phyloP scores from a whole-genome alignment of 805 yeast species.

The Tanozyma kutaoensis region DNA sequence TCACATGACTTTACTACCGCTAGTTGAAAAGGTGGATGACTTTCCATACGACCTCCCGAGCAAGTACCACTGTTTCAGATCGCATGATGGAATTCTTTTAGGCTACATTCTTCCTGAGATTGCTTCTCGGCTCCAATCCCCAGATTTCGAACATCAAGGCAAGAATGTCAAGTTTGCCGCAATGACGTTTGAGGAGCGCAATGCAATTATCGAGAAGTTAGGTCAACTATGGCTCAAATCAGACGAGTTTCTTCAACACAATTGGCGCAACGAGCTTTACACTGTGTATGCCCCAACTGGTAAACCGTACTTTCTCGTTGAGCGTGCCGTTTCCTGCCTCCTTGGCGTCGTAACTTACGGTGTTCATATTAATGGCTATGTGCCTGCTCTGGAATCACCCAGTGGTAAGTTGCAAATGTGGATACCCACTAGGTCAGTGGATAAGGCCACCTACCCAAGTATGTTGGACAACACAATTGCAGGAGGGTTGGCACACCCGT shows the following conservation, averaged over 20 bases:
- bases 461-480: constrained; percentile 91
- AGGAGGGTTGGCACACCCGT: constrained; percentile 84
- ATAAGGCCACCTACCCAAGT: constrained; percentile 82
- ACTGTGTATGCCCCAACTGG: constrained; percentile 46
- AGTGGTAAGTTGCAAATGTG: constrained; percentile 44
- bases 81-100: constrained; percentile 16
- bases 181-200: no score
- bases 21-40: constrained; percentile 17
- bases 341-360: constrained; percentile 88
- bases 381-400: constrained; percentile 26
- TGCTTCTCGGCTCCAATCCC: no score
- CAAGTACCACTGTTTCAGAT: constrained; percentile 10
- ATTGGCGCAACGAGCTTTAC: constrained; percentile 85
- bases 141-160: no score
- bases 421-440: constrained; percentile 71
- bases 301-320: constrained; percentile 53
- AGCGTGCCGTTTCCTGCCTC: constrained; percentile 69
- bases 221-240: no score
- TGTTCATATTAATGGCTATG: constrained; percentile 73
- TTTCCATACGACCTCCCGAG: constrained; percentile 10
- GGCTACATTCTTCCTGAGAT: constrained; percentile 14
- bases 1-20: constrained; percentile 2
- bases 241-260: constrained; percentile 26
- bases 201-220: no score
- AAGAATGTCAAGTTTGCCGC: no score